A percentile compares a stretch with the other conserved stretches of the same genome.
phyloP scores from a whole-genome alignment of 176 grass and related monocot species.

The Raddia guianensis region DNA sequence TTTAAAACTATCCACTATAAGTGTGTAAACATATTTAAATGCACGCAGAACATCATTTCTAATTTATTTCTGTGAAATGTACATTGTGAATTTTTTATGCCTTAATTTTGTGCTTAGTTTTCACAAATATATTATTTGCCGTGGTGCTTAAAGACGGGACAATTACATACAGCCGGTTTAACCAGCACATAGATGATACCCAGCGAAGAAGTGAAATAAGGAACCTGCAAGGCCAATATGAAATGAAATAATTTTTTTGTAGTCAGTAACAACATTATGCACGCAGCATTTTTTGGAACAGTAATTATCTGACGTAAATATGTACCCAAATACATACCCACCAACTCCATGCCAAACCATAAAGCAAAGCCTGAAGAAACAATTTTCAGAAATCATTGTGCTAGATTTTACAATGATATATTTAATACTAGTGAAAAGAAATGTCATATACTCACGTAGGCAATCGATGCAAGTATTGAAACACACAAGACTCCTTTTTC shows the following conservation, averaged over 20 bases:
- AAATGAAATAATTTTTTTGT: neutral
- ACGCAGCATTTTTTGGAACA: neutral
- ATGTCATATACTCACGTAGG: constrained; percentile 57
- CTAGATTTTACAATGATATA: neutral
- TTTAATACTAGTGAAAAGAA: constrained; percentile 9
- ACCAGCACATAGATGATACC: constrained; percentile 77
- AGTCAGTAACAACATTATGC: neutral
- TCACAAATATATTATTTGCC: neutral
- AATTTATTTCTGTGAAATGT: neutral
- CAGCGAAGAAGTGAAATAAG: constrained; percentile 82
- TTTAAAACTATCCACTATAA: neutral
- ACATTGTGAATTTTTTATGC: neutral
- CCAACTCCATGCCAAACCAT: constrained; percentile 77
- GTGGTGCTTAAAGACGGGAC: neutral
- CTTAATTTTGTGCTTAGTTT: neutral
- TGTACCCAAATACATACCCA: constrained; percentile 61
- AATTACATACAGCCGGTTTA: constrained; percentile 79
- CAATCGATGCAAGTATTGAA: constrained; percentile 61
- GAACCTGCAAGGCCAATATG: constrained; percentile 58
- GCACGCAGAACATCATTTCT: neutral
- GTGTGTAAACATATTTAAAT: neutral
- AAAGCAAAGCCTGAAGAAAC: constrained; percentile 61
- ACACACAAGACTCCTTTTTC: constrained; percentile 74
- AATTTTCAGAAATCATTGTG: neutral
- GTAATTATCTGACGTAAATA: neutral